Percentiles rank a stretch among this genome's conserved stretches.
phyloP scores from a whole-genome alignment of 2,329 filamentous ascomycete species.

The Chaetothyriales sp. region DNA sequence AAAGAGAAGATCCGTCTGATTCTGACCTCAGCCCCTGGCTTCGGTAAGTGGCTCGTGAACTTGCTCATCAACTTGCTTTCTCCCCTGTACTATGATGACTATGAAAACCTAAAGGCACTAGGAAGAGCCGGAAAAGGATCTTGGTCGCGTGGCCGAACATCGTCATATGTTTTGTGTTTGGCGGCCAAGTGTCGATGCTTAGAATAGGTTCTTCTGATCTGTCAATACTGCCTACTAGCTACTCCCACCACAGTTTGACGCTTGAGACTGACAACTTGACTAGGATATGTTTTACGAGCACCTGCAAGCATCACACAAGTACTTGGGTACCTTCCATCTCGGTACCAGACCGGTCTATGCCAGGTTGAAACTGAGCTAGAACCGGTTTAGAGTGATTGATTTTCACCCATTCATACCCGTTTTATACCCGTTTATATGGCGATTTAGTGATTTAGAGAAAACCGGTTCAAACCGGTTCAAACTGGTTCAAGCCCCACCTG shows the following conservation, averaged over 20 bases:
- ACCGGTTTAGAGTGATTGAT: too few relatives aligned
- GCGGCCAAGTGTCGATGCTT: constrained; percentile 18
- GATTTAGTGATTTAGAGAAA: too few relatives aligned
- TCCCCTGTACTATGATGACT: constrained; percentile 14
- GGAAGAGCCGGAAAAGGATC: constrained; percentile 22
- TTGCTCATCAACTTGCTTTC: constrained; percentile 26
- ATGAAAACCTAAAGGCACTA: constrained; percentile 19
- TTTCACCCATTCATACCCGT: too few relatives aligned
- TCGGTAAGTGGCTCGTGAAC: neutral
- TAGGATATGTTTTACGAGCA: neutral
- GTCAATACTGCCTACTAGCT: neutral
- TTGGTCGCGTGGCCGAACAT: constrained; percentile 7
- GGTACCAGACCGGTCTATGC: too few relatives aligned
- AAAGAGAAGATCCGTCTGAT: neutral
- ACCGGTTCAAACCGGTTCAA: too few relatives aligned
- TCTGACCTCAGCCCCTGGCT: neutral
- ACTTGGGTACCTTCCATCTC: too few relatives aligned
- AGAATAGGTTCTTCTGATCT: constrained; percentile 19
- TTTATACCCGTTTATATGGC: too few relatives aligned
- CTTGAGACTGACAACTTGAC: neutral
- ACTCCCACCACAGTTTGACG: neutral
- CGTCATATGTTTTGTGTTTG: constrained; percentile 15
- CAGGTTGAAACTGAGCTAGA: too few relatives aligned
- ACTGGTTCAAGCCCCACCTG: too few relatives aligned
- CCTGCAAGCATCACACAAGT: too few relatives aligned